Evolutionary conservation across 345 rosid species (phyloP), one percentile per base, ranked within the genome.

Genomic region (Salix purpurea): DNA sequence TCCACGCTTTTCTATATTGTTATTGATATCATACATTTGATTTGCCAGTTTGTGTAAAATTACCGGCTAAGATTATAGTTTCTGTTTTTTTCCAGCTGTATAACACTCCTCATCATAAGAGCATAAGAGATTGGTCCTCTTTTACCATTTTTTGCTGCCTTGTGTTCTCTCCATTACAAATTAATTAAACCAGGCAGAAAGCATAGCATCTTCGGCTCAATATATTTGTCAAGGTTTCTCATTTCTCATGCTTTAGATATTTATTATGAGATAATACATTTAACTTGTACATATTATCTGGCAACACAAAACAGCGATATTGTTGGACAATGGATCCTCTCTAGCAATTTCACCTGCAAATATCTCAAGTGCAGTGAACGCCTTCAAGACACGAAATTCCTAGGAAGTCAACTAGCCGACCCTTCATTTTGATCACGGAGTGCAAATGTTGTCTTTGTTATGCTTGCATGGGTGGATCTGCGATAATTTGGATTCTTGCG

Each of bases 31-130:
- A 37, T 40, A 39, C 58, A 21, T 70, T 58, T 81, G 67, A 61
- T 65, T 37, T n/a, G 56, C 67, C 50, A 58, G 21, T 66, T 58
- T 71, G 62, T 74, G 77, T 80, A 76, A 34, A 77, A 79, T 74
- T 77, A 61, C 68, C 71, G 68, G 72, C 66, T n/a, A 65, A 76
- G 52, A 71, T 60, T 60, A 39, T 23, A 23, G 23, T n/a, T 23
- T 58, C 62, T 44, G 28, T 21, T 34, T 48, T 37, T 42, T 39
- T 42, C 50, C 62, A 52, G 72, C 65, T 67, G 44, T 58, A 19
- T 10, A 74, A 74, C 37, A 23, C 42, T 37, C 42, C 40, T 61
- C 34, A 10, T 37, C 46, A 14, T 37, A 37, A 2, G 28, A 62
- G 69, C 74, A 61, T 23, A 50, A 62, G 48, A 30, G 13, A 23